Percentiles rank a stretch among this genome's conserved stretches.
Conservation (phyloP, 106 monocot genomes). For the Apostasia shenzhenica region DNA sequence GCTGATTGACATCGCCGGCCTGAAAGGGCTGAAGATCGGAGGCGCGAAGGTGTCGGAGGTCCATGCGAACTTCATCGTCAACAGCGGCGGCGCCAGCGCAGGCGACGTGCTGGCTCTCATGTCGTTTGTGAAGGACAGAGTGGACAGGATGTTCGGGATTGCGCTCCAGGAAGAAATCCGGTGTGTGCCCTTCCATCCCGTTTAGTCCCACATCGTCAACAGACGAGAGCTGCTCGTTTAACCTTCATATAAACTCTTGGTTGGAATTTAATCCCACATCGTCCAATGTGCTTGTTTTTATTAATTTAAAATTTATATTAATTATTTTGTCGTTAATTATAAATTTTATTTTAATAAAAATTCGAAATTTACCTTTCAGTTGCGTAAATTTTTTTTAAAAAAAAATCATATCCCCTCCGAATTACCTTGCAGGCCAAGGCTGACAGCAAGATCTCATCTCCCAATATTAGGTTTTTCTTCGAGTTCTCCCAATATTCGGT, state of each 20-base stretch:
- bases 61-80: slow-evolving; percentile 51
- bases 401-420: no score
- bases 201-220: not conserved
- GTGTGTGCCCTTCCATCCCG: slow-evolving; percentile 24
- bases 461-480: no score
- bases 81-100: slow-evolving; percentile 19
- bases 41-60: slow-evolving; percentile 40
- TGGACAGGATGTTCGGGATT: slow-evolving; percentile 25
- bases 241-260: no score
- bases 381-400: no score
- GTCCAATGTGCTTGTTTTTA: not conserved
- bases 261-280: no score
- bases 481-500: no score
- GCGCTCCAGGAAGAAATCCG: slow-evolving; percentile 36
- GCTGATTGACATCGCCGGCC: slow-evolving; percentile 16
- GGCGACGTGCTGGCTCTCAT: slow-evolving; percentile 32
- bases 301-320: not conserved
- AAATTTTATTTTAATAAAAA: no score
- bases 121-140: slow-evolving; percentile 27
- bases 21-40: slow-evolving; percentile 35
- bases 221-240: no score
- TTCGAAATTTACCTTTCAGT: no score
- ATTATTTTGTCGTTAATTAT: no score
- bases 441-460: no score
- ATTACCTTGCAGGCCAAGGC: no score